Percentiles rank a stretch among this genome's conserved stretches.
These are phyloP conservation scores for Leishmania tropica DNA, from an alignment of 208 protist species.

Conservation along the genomic window DNA sequence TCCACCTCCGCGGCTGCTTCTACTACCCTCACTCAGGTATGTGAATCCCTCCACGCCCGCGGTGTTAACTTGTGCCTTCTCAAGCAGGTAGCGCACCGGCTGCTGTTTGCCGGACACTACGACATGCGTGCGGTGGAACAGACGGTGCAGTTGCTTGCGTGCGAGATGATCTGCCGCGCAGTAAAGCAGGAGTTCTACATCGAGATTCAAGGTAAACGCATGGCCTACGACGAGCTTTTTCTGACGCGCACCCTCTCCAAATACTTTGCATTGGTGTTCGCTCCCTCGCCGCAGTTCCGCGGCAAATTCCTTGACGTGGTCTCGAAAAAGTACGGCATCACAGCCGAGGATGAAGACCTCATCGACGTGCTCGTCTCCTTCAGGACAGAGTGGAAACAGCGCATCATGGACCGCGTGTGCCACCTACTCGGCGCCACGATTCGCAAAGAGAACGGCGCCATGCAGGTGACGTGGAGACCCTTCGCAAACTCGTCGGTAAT, in stretches of 20 bases:
- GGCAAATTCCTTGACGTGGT: conserved; percentile 56
- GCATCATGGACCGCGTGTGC: conserved; percentile 67
- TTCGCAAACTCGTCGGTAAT: conserved; percentile 59
- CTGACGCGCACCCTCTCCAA: conserved; percentile 47
- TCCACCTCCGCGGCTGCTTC: conserved; percentile 2
- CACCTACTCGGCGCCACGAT: conserved; percentile 63
- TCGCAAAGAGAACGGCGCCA: conserved; percentile 16
- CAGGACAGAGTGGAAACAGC: conserved; percentile 39
- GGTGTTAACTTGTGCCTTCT: conserved; percentile 85
- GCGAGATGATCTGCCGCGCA: conserved; percentile 76
- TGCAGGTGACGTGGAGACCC: conserved; percentile 53
- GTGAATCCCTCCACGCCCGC: conserved; percentile 52
- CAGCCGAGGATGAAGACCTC: conserved; percentile 64
- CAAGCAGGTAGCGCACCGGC: conserved; percentile 59
- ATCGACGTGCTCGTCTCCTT: conserved; percentile 43
- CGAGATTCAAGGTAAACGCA: conserved; percentile 79
- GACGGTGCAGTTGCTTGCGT: conserved; percentile 44
- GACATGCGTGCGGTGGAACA: conserved; percentile 11
- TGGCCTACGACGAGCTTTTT: conserved; percentile 71
- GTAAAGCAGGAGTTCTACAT: conserved; percentile 88
- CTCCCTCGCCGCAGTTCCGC: conserved; percentile 40
- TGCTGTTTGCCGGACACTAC: conserved; percentile 22
- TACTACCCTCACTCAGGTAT: conserved; percentile 25
- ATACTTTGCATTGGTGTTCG: conserved; percentile 64
- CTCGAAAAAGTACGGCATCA: conserved; percentile 77